Conservation (phyloP, 2,329 filamentous ascomycete species). For the Arthrinium phaeospermum region DNA sequence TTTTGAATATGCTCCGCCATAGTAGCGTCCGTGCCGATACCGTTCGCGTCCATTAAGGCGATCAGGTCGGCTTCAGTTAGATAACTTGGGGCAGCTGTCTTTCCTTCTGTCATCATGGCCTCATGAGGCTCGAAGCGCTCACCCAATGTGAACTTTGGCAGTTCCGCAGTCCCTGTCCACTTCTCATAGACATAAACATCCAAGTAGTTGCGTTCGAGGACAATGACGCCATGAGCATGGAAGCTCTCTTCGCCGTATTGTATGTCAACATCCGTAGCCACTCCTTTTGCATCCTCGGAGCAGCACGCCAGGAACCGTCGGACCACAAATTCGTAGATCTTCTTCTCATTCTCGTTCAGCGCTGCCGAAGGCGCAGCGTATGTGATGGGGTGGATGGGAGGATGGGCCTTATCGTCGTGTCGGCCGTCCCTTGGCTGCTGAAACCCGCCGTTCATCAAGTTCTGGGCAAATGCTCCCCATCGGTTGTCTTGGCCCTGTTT, state of each 20-base stretch:
- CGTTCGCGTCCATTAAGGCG: conserved; percentile 96
- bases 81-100: conserved; percentile 83
- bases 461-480: conserved; percentile 84
- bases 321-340: conserved; percentile 90
- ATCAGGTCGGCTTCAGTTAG: conserved; percentile 96
- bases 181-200: conserved; percentile 97
- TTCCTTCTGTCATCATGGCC: conserved; percentile 88
- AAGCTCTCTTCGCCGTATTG: conserved; percentile 85
- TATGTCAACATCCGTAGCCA: conserved; percentile 84
- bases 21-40: conserved; percentile 96
- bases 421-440: conserved; percentile 80
- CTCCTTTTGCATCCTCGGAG: conserved; percentile 88
- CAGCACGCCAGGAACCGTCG: conserved; percentile 94
- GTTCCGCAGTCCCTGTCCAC: conserved; percentile 85
- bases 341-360: conserved; percentile 69
- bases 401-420: conserved; percentile 96
- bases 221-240: conserved; percentile 80
- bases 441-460: conserved; percentile 77
- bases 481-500: conserved; percentile 79
- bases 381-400: conserved; percentile 95
- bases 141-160: conserved; percentile 79
- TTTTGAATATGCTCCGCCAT: conserved; percentile 99
- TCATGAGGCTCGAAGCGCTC: conserved; percentile 89
- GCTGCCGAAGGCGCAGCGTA: conserved; percentile 74
- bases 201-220: conserved; percentile 89